Conservation (phyloP, 1,139 yeast genomes). For the Debaryomyces psychrophilus region DNA sequence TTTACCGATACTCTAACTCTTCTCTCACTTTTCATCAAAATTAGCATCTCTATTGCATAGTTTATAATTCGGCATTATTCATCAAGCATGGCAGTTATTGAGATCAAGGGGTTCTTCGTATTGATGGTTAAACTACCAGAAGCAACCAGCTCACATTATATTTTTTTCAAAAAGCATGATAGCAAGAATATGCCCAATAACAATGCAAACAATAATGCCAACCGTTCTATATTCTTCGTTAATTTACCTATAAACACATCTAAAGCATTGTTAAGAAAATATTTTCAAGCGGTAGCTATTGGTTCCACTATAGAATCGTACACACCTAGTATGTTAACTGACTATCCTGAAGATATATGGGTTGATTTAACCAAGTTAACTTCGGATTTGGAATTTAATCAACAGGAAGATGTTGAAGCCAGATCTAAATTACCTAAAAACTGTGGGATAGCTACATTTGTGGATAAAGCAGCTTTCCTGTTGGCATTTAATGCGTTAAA, state of each 20-base stretch:
- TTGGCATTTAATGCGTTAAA: slow-evolving; percentile 67
- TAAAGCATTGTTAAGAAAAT: slow-evolving; percentile 53
- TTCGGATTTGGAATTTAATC: slow-evolving; percentile 53
- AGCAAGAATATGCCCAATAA: slow-evolving; percentile 33
- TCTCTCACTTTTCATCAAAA: slow-evolving; percentile 1
- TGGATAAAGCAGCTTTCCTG: slow-evolving; percentile 73
- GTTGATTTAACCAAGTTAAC: slow-evolving; percentile 64
- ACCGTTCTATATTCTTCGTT: slow-evolving; percentile 65
- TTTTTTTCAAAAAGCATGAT: slow-evolving; percentile 69
- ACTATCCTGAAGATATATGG: slow-evolving; percentile 53
- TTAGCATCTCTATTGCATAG: not conserved
- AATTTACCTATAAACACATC: slow-evolving; percentile 73
- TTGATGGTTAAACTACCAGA: slow-evolving; percentile 48
- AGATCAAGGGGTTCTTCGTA: slow-evolving; percentile 60
- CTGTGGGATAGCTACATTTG: slow-evolving; percentile 72
- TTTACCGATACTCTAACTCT: slow-evolving; percentile 1
- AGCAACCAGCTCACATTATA: slow-evolving; percentile 43
- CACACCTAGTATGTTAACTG: slow-evolving; percentile 40
- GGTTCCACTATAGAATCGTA: slow-evolving; percentile 62
- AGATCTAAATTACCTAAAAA: slow-evolving; percentile 63
- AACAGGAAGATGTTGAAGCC: slow-evolving; percentile 25
- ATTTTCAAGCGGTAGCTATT: slow-evolving; percentile 61
- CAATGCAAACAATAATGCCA: slow-evolving; percentile 21
- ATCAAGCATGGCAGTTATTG: slow-evolving; percentile 21
- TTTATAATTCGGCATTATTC: not conserved